Evolutionary conservation across 805 yeast genomes (phyloP).

Genomic region (Wickerhamomyces subpelliculosus): DNA sequence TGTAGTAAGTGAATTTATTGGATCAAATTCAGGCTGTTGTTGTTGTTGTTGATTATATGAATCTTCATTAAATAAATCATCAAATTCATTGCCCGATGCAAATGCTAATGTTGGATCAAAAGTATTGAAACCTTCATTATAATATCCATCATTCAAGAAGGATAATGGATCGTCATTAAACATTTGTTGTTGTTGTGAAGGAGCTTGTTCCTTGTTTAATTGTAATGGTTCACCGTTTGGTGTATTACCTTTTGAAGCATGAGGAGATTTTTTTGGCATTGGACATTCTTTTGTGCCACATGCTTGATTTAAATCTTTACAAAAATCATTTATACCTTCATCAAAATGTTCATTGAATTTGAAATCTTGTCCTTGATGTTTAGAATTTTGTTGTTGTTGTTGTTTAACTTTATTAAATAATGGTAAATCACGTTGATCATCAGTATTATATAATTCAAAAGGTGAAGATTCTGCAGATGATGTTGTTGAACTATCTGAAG

Average conservation of each 20-base stretch:
- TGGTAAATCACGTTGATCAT: constrained; percentile 17
- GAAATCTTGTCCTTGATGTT: constrained; percentile 19
- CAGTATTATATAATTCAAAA: constrained; percentile 21
- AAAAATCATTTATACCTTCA: constrained; percentile 69
- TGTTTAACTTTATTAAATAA: constrained; percentile 10
- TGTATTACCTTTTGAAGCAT: not conserved
- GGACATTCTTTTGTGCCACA: constrained; percentile 76
- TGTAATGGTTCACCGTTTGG: too few relatives aligned
- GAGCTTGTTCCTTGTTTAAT: too few relatives aligned
- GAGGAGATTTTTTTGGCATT: constrained; percentile 37
- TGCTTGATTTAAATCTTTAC: constrained; percentile 68
- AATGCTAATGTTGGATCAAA: constrained; percentile 53
- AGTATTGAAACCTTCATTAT: constrained; percentile 19
- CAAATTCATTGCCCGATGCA: constrained; percentile 13
- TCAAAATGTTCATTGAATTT: constrained; percentile 43
- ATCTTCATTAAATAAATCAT: constrained; percentile 11
- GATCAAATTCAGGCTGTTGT: constrained; percentile 27
- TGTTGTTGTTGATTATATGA: too few relatives aligned
- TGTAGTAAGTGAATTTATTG: constrained; percentile 37
- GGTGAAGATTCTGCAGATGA: constrained; percentile 21
- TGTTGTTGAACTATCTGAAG: constrained; percentile 21
- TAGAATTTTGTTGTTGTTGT: constrained; percentile 10
- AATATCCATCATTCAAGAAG: constrained; percentile 31
- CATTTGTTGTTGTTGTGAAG: too few relatives aligned
- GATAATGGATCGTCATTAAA: constrained; percentile 37